A percentile compares a stretch with the other conserved stretches of the same genome.
Evolutionary conservation across 306 rosid genomes (phyloP).

Genomic region (Dryas drummondii): DNA sequence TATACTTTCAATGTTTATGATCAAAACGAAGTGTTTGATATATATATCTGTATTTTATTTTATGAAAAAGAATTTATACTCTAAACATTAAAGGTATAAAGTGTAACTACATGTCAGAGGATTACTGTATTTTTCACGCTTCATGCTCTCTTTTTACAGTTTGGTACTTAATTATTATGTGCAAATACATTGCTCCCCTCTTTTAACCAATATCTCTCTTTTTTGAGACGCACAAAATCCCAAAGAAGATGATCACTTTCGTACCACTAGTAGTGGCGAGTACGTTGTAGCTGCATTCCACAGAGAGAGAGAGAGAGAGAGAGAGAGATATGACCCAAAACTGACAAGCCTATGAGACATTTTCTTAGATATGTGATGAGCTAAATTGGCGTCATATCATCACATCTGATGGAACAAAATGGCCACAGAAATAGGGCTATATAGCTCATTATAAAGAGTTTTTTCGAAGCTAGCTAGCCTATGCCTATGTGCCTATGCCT

Average conservation of each 20-base stretch:
- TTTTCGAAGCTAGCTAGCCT: not conserved
- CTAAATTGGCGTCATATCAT: not conserved
- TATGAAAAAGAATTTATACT: too few relatives aligned
- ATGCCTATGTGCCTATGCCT: not conserved
- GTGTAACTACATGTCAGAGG: too few relatives aligned
- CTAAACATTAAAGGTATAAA: too few relatives aligned
- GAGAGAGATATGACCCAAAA: not conserved
- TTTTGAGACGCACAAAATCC: not conserved
- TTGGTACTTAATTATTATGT: too few relatives aligned
- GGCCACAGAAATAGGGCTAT: not conserved
- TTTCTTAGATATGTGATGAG: not conserved
- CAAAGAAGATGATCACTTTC: not conserved
- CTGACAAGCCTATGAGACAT: conserved; percentile 4
- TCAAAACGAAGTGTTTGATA: too few relatives aligned
- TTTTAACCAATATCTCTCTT: not conserved
- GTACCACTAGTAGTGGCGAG: not conserved
- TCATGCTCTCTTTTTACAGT: too few relatives aligned
- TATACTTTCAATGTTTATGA: too few relatives aligned
- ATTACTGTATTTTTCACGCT: too few relatives aligned
- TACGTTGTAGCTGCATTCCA: not conserved
- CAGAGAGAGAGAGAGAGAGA: not conserved
- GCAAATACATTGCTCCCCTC: not conserved
- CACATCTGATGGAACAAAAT: conserved; percentile 4
- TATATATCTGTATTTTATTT: too few relatives aligned
- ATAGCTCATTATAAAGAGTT: not conserved